Percentiles rank a stretch among this genome's conserved stretches.
Conservation (phyloP, 31 red algal genomes). For the Odonthalia washingtoniensis region DNA sequence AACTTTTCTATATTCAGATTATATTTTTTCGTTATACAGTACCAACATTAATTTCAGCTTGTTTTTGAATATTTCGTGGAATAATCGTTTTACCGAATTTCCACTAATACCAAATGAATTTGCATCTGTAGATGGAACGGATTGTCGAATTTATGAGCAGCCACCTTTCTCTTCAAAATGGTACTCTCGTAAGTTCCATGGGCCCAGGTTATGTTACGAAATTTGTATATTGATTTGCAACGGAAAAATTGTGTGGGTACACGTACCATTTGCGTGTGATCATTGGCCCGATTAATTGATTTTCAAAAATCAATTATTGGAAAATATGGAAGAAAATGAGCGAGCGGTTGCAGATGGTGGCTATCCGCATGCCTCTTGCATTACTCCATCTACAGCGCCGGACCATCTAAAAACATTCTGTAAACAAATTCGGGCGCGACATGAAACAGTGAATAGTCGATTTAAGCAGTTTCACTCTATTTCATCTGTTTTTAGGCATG, state of each 20-base stretch:
- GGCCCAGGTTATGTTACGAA: constrained; percentile 25
- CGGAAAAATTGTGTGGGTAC: constrained; percentile 36
- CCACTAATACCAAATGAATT: too few species aligned
- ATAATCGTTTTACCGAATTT: too few species aligned
- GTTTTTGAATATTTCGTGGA: too few species aligned
- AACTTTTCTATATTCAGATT: too few species aligned
- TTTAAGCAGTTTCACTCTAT: not conserved
- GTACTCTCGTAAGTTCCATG: constrained; percentile 45
- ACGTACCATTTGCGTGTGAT: constrained; percentile 26
- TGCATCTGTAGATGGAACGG: constrained; percentile 31
- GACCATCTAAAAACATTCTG: not conserved
- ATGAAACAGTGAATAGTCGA: not conserved
- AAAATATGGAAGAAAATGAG: not conserved
- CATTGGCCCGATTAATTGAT: constrained; percentile 11
- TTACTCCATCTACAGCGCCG: not conserved
- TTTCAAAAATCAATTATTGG: not conserved
- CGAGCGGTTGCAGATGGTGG: not conserved
- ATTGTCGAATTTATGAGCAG: constrained; percentile 21
- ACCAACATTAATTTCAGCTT: too few species aligned
- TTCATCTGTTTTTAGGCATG: not conserved
- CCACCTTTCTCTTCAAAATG: not conserved
- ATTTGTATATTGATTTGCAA: not conserved
- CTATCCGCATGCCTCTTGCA: not conserved
- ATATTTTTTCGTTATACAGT: too few species aligned
- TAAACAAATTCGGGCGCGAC: not conserved